Conservation (phyloP, 148 eudicot genomes). For the Talinum fruticosum region DNA sequence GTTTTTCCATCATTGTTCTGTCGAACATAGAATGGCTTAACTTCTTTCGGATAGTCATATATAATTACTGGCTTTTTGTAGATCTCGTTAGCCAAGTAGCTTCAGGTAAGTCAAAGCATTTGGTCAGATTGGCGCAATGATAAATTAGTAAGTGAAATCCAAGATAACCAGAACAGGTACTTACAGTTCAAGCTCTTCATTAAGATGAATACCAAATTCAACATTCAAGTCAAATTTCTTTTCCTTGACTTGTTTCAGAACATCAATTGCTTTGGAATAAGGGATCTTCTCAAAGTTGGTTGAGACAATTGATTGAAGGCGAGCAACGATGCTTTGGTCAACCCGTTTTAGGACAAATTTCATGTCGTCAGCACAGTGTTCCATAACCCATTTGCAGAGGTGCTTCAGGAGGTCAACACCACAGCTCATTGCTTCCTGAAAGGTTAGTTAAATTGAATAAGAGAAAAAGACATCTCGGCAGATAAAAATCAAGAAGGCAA, state of each 20-base stretch:
- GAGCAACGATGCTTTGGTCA: slow-evolving; percentile 50
- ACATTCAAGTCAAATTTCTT: slow-evolving; percentile 42
- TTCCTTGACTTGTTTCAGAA: slow-evolving; percentile 57
- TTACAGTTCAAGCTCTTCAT: slow-evolving; percentile 89
- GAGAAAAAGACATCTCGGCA: neutral
- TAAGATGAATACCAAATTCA: slow-evolving; percentile 60
- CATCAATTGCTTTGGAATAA: slow-evolving; percentile 67
- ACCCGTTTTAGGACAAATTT: slow-evolving; percentile 63
- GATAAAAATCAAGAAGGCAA: neutral
- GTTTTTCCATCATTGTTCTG: slow-evolving; percentile 47
- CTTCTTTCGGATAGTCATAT: slow-evolving; percentile 68
- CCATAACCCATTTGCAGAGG: slow-evolving; percentile 56
- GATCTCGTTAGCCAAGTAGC: slow-evolving; percentile 74
- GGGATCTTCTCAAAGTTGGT: slow-evolving; percentile 57
- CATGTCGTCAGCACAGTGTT: slow-evolving; percentile 63
- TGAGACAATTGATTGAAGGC: slow-evolving; percentile 49
- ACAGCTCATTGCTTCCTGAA: slow-evolving; percentile 84
- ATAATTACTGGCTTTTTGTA: slow-evolving; percentile 65
- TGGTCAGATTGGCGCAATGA: neutral
- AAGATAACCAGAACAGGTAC: neutral
- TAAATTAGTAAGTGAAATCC: neutral
- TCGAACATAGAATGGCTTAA: slow-evolving; percentile 77
- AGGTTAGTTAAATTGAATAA: no score
- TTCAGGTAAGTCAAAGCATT: slow-evolving; percentile 23
- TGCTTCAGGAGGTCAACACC: slow-evolving; percentile 71